phyloP scores from a whole-genome alignment of 371 early-diverging fungal species.

The Mortierella sp. region DNA sequence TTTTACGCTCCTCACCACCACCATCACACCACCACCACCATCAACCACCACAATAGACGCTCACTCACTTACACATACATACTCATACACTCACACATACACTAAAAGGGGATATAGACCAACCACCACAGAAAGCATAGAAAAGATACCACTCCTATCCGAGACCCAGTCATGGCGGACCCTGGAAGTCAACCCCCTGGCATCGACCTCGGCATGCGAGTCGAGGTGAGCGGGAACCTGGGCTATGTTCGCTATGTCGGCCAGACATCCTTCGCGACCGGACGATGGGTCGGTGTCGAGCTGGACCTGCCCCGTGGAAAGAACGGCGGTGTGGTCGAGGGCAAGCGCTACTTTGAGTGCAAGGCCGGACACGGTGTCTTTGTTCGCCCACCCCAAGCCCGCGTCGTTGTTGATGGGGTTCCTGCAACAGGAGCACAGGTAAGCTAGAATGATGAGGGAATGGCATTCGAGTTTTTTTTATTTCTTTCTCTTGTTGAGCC shows the following conservation, averaged over 20 bases:
- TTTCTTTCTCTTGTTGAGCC: neutral
- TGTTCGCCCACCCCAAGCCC: slow-evolving; percentile 80
- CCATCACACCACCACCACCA: neutral
- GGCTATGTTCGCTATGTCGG: slow-evolving; percentile 80
- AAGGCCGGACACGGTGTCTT: slow-evolving; percentile 83
- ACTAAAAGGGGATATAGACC: neutral
- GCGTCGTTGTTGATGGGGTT: slow-evolving; percentile 54
- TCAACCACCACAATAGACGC: too few relatives aligned
- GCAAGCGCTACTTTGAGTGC: slow-evolving; percentile 88
- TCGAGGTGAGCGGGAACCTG: slow-evolving; percentile 73
- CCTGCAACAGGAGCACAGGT: slow-evolving; percentile 21
- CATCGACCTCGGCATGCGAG: slow-evolving; percentile 65
- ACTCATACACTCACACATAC: neutral
- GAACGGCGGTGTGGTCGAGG: slow-evolving; percentile 84
- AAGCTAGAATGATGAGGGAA: neutral
- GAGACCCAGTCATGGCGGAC: slow-evolving; percentile 33
- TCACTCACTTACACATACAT: neutral
- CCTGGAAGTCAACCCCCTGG: slow-evolving; percentile 46
- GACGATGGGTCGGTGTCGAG: slow-evolving; percentile 87
- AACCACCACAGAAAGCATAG: neutral
- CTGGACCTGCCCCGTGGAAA: slow-evolving; percentile 81
- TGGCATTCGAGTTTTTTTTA: too few relatives aligned
- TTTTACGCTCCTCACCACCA: neutral
- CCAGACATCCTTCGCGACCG: slow-evolving; percentile 77
- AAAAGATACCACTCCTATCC: neutral